Evolutionary conservation across 441 rosid species (phyloP).

Genomic region (Iberis amara): DNA sequence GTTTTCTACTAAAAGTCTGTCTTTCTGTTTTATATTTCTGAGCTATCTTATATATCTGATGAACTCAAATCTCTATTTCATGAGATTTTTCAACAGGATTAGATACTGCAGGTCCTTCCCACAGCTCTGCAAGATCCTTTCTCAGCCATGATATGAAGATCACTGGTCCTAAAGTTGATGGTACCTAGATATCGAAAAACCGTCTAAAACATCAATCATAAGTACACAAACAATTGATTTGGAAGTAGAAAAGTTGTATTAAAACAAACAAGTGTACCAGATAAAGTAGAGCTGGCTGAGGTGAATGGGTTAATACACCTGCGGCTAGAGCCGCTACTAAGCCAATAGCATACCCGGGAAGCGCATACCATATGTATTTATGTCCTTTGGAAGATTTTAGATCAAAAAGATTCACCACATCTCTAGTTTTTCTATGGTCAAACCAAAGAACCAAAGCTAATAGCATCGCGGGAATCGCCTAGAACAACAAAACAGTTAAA

Average conservation of each 20-base stretch:
- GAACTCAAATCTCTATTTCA: slow-evolving; percentile 58
- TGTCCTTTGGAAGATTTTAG: slow-evolving; percentile 70
- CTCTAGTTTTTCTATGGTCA: slow-evolving; percentile 78
- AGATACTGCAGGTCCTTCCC: slow-evolving; percentile 68
- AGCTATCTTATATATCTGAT: slow-evolving; percentile 8
- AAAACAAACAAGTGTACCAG: slow-evolving; percentile 43
- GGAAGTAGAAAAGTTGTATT: slow-evolving; percentile 1
- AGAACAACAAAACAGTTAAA: slow-evolving; percentile 23
- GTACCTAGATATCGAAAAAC: slow-evolving; percentile 48
- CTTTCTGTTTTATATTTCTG: background rate
- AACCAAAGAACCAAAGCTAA: slow-evolving; percentile 78
- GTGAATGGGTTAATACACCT: slow-evolving; percentile 71
- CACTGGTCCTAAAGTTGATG: slow-evolving; percentile 89
- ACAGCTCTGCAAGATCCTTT: slow-evolving; percentile 70
- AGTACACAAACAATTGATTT: background rate
- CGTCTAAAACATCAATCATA: background rate
- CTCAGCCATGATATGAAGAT: slow-evolving; percentile 67
- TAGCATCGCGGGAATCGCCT: slow-evolving; percentile 97
- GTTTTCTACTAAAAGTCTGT: slow-evolving; percentile 13
- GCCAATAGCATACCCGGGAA: slow-evolving; percentile 83
- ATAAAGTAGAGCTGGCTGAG: slow-evolving; percentile 92
- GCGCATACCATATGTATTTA: slow-evolving; percentile 76
- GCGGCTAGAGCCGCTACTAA: slow-evolving; percentile 72
- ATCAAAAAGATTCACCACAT: slow-evolving; percentile 59
- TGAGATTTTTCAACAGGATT: slow-evolving; percentile 51